Conservation (phyloP, 306 rosid genomes). For the Trifolium pratense region DNA sequence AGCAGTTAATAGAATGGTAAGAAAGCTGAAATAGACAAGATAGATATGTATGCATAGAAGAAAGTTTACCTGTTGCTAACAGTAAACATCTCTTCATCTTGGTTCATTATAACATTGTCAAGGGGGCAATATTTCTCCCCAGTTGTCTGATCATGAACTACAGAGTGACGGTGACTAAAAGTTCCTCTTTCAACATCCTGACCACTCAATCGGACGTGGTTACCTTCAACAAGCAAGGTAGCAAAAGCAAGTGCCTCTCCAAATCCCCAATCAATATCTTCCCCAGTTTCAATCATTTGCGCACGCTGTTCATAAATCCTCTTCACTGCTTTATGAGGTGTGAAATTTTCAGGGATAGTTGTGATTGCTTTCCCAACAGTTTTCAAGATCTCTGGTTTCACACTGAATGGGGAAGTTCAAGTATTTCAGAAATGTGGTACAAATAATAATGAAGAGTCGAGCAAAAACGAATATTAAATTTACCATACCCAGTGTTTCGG, state of each 20-base stretch:
- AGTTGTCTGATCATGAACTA: constrained; percentile 87
- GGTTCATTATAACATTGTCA: constrained; percentile 83
- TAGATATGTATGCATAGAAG: not conserved
- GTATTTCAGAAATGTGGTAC: constrained; percentile 30
- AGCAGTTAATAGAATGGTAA: not conserved
- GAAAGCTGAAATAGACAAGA: constrained; percentile 4
- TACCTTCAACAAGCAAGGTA: constrained; percentile 90
- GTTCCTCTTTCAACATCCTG: constrained; percentile 99
- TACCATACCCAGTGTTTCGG: constrained; percentile 84
- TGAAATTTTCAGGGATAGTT: constrained; percentile 70
- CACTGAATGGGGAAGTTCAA: constrained; percentile 55
- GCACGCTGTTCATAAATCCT: constrained; percentile 84
- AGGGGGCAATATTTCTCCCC: constrained; percentile 88
- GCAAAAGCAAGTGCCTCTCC: constrained; percentile 98
- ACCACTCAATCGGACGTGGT: constrained; percentile 93
- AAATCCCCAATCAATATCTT: constrained; percentile 94
- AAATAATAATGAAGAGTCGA: constrained; percentile 1
- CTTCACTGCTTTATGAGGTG: constrained; percentile 91
- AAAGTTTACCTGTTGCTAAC: constrained; percentile 92
- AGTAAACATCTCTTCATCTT: constrained; percentile 89
- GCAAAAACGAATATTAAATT: constrained; percentile 33
- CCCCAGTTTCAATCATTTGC: constrained; percentile 93
- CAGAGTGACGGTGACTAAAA: constrained; percentile 96
- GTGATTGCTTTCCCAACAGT: constrained; percentile 94
- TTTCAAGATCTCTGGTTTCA: constrained; percentile 91